Base-by-base conservation (phyloP, 805 yeast species). In the Kurtzmaniella cleridarum region DNA sequence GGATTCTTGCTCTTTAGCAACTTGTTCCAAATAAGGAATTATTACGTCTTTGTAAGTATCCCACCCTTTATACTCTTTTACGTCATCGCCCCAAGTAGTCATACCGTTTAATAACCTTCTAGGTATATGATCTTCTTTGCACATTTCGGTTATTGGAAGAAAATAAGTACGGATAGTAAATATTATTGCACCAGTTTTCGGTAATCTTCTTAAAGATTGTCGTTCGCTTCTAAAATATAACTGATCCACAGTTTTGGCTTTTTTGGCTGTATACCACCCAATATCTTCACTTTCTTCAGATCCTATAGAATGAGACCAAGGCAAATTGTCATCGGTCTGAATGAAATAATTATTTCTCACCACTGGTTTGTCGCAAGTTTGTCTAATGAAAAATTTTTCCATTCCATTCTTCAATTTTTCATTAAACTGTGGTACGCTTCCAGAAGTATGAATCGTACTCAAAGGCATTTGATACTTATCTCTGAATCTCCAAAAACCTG, bases 81-180 rank as follows among this genome's bases (percentile, higher is more conserved):
- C 86, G 47, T 76, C 83, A 1, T 62, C 71, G 9, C 65, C 59
- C 87, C 87, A 81, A 42, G 79, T 73, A 37, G 63, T 55, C 30
- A 81, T 71, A 12, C 82, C 84, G 50, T 78, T 66, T 31, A 77
- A 62, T 47, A 80, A 64, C 46, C 87, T 65, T 43, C 78, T 61
- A 3, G 87, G 85, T 23, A 81, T 64, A 46, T 69, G 71, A 7
- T 84, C 84, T 55, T 81, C 86, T 46, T 75, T 50, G 42, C 75
- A 72, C 35, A 81, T 53, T 42, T 78, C 71, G 3, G 62, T 59
- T 24, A 80, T 50, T 6, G 84, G 84, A 16, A 71, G 48, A 54
- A 80, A 79, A 49, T 80, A 80, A 1, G 86, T 81, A 48, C 86
- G 64, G 35, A 80, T 66, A 16, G 85, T 80, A 57, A 80, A 81